These are phyloP conservation scores for Irpex sp. DNA, from an alignment of 1,284 basidiomycete genomes.

Conservation along the genomic window DNA sequence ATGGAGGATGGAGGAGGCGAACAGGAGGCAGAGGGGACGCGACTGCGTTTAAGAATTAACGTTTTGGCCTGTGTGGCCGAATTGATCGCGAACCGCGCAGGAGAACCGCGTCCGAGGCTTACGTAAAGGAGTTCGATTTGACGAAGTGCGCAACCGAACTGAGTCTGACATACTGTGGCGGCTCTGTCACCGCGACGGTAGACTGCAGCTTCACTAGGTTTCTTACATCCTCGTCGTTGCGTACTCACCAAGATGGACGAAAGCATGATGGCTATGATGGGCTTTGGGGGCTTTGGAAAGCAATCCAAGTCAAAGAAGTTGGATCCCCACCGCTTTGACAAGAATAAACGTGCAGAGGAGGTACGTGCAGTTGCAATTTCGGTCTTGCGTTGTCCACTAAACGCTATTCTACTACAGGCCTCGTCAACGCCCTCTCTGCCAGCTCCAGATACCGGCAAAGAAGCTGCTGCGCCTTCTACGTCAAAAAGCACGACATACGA, in stretches of 20 bases:
- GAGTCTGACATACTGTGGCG: too few relatives aligned
- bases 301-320: constrained; percentile 58
- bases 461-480: background rate
- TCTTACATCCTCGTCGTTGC: background rate
- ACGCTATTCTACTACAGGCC: background rate
- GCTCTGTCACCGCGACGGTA: too few relatives aligned
- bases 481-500: background rate
- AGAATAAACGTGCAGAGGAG: constrained; percentile 59
- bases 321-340: constrained; percentile 71
- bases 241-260: constrained; percentile 44
- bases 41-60: background rate
- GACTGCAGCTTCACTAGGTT: background rate
- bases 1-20: background rate
- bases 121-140: background rate
- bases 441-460: background rate
- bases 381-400: background rate
- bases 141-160: background rate
- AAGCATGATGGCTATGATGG: constrained; percentile 76
- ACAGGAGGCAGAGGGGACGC: background rate
- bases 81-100: background rate
- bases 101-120: background rate
- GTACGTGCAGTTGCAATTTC: background rate
- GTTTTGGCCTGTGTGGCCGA: background rate
- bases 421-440: background rate
- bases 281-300: constrained; percentile 78